Conservation (phyloP, 495 filamentous ascomycete species). For the Cercophora newfieldiana region DNA sequence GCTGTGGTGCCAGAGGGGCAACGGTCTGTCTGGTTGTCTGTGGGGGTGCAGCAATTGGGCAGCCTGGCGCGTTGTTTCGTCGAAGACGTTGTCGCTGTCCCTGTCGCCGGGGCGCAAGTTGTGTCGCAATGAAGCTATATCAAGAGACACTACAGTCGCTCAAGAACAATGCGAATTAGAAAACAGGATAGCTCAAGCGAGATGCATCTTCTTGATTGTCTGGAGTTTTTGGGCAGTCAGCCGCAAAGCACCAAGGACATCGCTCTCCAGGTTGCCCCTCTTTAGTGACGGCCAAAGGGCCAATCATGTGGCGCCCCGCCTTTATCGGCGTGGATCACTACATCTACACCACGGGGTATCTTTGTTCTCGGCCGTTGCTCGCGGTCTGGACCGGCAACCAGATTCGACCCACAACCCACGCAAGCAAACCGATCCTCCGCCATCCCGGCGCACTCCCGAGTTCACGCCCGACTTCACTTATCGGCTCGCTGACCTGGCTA, state of each 20-base stretch:
- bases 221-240: slow-evolving; percentile 4
- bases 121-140: background rate
- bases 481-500: background rate
- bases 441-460: background rate
- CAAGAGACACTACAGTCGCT: background rate
- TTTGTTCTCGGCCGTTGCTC: background rate
- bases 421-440: background rate
- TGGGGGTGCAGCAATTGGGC: background rate
- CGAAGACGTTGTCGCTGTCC: background rate
- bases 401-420: background rate
- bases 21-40: background rate
- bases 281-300: background rate
- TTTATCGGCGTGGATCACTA: background rate
- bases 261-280: slow-evolving; percentile 11
- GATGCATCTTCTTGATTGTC: background rate
- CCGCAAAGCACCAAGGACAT: background rate
- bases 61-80: background rate
- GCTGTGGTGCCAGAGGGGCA: background rate
- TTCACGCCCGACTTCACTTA: too few species aligned
- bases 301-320: background rate
- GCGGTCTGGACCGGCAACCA: background rate
- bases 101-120: background rate
- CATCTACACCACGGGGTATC: slow-evolving; percentile 7
- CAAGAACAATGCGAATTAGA: background rate
- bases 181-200: background rate